Evolutionary conservation across 2,329 filamentous ascomycete genomes (phyloP).

Genomic region (Saccharata proteae): DNA sequence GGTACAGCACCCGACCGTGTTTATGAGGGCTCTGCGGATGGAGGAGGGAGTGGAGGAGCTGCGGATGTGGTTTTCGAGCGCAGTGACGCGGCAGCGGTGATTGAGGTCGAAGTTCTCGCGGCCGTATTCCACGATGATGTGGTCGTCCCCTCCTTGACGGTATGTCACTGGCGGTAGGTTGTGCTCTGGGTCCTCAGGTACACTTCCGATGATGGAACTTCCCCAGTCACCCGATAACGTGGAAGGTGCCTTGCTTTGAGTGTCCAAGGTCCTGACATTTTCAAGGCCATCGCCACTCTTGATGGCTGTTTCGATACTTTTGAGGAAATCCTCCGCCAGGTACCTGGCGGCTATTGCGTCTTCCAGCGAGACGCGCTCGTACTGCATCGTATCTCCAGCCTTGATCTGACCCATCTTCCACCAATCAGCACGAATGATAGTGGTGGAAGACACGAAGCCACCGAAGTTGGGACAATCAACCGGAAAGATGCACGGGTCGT

Average conservation of each 20-base stretch:
- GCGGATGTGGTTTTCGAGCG: conserved; percentile 30
- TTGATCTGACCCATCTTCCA: conserved; percentile 53
- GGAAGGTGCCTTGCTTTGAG: conserved; percentile 4
- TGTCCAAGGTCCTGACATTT: conserved; percentile 1
- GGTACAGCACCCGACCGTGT: conserved; percentile 40
- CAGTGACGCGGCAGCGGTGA: conserved; percentile 43
- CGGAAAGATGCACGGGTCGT: conserved; percentile 48
- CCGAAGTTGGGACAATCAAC: conserved; percentile 49
- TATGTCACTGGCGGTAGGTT: conserved; percentile 17
- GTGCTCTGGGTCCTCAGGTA: conserved; percentile 12
- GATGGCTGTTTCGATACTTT: conserved; percentile 29
- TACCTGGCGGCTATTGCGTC: conserved; percentile 36
- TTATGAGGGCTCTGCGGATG: conserved; percentile 32
- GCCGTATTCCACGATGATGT: conserved; percentile 47
- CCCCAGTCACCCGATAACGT: conserved; percentile 3
- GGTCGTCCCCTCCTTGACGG: conserved; percentile 28
- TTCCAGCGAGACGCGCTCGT: conserved; percentile 38
- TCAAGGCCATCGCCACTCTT: conserved; percentile 8
- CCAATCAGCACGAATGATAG: conserved; percentile 44
- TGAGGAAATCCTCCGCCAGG: conserved; percentile 34
- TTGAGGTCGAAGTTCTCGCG: conserved; percentile 45
- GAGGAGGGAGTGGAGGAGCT: conserved; percentile 23
- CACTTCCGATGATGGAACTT: conserved; percentile 20
- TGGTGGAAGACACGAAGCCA: conserved; percentile 46
- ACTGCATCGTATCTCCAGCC: conserved; percentile 43